These are phyloP conservation scores for Platanthera zijinensis DNA, from an alignment of 106 monocot species.

Conservation along the genomic window DNA sequence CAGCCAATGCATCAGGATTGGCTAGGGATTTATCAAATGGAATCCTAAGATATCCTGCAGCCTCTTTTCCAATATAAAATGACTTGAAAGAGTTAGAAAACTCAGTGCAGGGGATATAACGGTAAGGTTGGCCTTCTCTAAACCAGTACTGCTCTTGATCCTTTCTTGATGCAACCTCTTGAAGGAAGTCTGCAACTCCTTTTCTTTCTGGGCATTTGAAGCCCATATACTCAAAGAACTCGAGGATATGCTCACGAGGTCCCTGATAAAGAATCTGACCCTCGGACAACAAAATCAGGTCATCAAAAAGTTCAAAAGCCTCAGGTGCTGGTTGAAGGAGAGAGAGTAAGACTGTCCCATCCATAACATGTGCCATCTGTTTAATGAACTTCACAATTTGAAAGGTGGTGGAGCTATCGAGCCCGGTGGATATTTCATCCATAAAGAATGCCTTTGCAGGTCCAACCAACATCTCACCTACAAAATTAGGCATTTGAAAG, in stretches of 20 bases:
- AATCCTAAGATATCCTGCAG: constrained; percentile 11
- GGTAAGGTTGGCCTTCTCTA: constrained; percentile 2
- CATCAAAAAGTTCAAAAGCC: too few species aligned
- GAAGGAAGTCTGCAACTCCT: constrained; percentile 23
- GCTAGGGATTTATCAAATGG: constrained; percentile 6
- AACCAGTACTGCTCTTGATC: constrained; percentile 33
- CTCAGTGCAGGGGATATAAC: constrained; percentile 5
- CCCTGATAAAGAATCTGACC: not conserved
- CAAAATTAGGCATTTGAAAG: too few species aligned
- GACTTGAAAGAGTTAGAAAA: constrained; percentile 14
- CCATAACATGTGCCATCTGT: too few species aligned
- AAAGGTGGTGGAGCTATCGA: too few species aligned
- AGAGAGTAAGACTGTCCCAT: too few species aligned
- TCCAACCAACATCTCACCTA: too few species aligned
- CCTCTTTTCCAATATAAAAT: constrained; percentile 7
- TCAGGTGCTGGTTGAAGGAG: too few species aligned
- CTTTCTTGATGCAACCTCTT: constrained; percentile 23
- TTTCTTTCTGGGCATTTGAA: constrained; percentile 27
- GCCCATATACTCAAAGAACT: constrained; percentile 17
- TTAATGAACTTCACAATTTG: too few species aligned
- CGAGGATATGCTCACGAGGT: constrained; percentile 11
- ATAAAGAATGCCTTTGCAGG: too few species aligned
- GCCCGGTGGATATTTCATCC: too few species aligned
- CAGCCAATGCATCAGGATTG: constrained; percentile 14
- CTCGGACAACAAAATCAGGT: too few species aligned